These are phyloP conservation scores for Suillus americanus DNA, from an alignment of 768 basidiomycete genomes.

Conservation along the genomic window DNA sequence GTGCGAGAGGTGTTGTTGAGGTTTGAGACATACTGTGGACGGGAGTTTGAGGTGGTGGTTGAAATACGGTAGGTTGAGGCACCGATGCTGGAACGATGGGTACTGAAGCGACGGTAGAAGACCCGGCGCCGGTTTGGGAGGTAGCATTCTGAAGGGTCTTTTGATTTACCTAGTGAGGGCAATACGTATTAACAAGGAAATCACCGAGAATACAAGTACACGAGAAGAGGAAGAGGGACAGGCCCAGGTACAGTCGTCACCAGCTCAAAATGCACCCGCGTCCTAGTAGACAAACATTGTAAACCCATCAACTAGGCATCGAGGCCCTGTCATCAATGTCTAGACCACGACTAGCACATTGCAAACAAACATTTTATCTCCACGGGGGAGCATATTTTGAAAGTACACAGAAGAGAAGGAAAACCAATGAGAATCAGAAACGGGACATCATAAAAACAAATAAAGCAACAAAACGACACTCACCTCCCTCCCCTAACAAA, in stretches of 20 bases:
- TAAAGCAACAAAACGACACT: conserved; percentile 24
- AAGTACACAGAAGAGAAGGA: not conserved
- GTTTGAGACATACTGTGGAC: conserved; percentile 3
- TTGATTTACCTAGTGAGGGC: conserved; percentile 21
- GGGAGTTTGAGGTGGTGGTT: conserved; percentile 21
- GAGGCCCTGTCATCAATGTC: not conserved
- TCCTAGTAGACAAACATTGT: not conserved
- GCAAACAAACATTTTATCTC: not conserved
- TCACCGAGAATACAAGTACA: not conserved
- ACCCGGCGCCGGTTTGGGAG: conserved; percentile 8
- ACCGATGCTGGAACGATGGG: conserved; percentile 10
- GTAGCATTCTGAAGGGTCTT: conserved; percentile 15
- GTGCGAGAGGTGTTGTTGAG: conserved; percentile 10
- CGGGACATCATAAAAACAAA: not conserved
- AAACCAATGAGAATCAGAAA: conserved; percentile 9
- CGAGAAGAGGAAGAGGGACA: not conserved
- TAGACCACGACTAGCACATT: not conserved
- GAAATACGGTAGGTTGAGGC: conserved; percentile 2
- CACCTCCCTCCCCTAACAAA: conserved; percentile 71
- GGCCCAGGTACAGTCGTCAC: not conserved
- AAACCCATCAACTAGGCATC: not conserved
- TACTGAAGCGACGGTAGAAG: conserved; percentile 11
- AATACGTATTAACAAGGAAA: conserved; percentile 7
- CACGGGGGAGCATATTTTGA: not conserved
- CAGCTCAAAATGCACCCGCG: not conserved